Base-by-base conservation (phyloP, 768 basidiomycete genomes). In the Boletellus emodensis region DNA sequence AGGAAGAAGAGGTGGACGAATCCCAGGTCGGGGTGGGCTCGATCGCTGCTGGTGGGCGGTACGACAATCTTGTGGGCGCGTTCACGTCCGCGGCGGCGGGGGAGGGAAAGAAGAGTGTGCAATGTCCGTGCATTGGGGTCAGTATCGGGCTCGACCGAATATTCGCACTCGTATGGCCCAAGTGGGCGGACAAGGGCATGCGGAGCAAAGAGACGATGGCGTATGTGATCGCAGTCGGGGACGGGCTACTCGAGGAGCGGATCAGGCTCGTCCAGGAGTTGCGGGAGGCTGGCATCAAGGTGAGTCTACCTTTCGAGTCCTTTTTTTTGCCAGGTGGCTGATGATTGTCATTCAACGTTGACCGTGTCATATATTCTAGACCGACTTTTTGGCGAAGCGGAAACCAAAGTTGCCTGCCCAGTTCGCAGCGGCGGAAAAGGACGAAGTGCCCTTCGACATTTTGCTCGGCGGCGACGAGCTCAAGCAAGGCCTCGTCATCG, bases 11-110 rank as follows among this genome's bases (percentile, higher is more conserved):
- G 58, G 72, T 93, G 34, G 95, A 98, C 68, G 95, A 97, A 65
- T 87, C 90, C 1, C 80, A 26, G 58, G 84, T 98, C 35, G 96
- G 96, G 17, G 93, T 98, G 3, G 96, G 96, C n/a, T 96, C 94
- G 13, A 95, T 99, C 66, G 96, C 94, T n/a, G 96, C 90, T 1
- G 96, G 96, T 11, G 96, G 96, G 9, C 80, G 96, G 32, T 99
- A 99, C 70, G 96, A 98, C 73, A 84, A 85, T 47, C 86, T 99
- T 20, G 95, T 99, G 1, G 87, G 90, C 28, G 81, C 93, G 75
- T 96, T 99, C 75, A 77, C 81, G n/a, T 75, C 84, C 0, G 87
- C 87, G 0, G 87, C 93, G 0, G 79, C 90, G 0, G 85, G 82
- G 2, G 83, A 84, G 45, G 80, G 81, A 24, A 91, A 89, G 73